Percentiles rank a stretch among this genome's conserved stretches.
These are phyloP conservation scores for Cladorrhinum sp. DNA, from an alignment of 2,329 filamentous ascomycete species.

Conservation along the genomic window DNA sequence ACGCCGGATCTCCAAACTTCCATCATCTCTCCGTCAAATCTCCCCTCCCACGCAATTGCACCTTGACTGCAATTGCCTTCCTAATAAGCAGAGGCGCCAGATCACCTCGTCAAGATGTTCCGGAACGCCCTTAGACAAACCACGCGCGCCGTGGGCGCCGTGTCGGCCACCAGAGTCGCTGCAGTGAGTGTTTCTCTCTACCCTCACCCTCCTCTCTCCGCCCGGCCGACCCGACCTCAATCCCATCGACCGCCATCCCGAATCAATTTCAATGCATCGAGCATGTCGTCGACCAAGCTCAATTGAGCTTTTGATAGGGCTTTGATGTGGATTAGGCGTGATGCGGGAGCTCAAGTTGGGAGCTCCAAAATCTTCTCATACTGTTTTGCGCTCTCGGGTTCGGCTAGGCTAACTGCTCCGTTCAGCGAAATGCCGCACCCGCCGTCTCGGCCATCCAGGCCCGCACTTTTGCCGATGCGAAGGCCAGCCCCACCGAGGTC, in stretches of 20 bases:
- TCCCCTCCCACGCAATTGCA: conserved; percentile 63
- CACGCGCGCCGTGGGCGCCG: conserved; percentile 88
- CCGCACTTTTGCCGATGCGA: conserved; percentile 90
- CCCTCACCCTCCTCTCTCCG: conserved; percentile 15
- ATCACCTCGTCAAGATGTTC: conserved; percentile 73
- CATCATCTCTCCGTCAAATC: conserved; percentile 50
- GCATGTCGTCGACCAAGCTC: conserved; percentile 31
- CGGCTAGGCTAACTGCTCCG: conserved; percentile 40
- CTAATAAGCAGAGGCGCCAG: conserved; percentile 49
- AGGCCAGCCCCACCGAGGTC: conserved; percentile 95
- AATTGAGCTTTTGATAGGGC: conserved; percentile 37
- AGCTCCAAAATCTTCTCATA: conserved; percentile 33
- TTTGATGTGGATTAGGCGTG: conserved; percentile 31
- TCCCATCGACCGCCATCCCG: conserved; percentile 45
- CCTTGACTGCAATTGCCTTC: conserved; percentile 60
- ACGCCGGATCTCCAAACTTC: conserved; percentile 33
- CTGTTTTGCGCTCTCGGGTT: conserved; percentile 25
- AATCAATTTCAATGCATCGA: conserved; percentile 36
- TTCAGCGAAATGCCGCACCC: conserved; percentile 83
- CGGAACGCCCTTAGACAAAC: conserved; percentile 97
- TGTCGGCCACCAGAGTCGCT: conserved; percentile 87
- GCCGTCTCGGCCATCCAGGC: conserved; percentile 67
- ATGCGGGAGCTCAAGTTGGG: conserved; percentile 38
- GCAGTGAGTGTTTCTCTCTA: conserved; percentile 68
- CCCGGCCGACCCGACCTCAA: conserved; percentile 41